A percentile compares a stretch with the other conserved stretches of the same genome.
phyloP scores from a whole-genome alignment of 805 yeast species.

The Candida takata region DNA sequence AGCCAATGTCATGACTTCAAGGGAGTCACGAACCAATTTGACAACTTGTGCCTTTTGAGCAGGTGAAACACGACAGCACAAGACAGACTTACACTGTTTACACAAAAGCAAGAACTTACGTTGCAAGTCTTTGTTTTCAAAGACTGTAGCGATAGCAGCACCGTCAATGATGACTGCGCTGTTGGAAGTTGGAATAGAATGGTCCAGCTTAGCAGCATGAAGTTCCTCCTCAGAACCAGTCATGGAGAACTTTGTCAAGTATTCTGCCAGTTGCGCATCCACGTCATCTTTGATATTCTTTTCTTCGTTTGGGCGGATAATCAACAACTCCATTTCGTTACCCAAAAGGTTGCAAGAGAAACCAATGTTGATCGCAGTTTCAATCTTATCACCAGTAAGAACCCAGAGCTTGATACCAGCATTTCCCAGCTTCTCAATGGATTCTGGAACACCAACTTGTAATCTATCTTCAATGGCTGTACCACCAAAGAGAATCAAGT shows the following conservation, averaged over 20 bases:
- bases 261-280: conserved; percentile 30
- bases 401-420: conserved; percentile 86
- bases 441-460: conserved; percentile 81
- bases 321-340: conserved; percentile 65
- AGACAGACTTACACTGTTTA: conserved; percentile 76
- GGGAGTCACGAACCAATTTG: conserved; percentile 58
- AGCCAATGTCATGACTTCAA: conserved; percentile 74
- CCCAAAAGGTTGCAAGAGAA: conserved; percentile 92
- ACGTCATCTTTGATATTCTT: conserved; percentile 3
- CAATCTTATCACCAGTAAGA: conserved; percentile 95
- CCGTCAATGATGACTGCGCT: conserved; percentile 74
- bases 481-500: conserved; percentile 64
- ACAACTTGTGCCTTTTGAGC: conserved; percentile 95
- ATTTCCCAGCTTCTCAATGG: conserved; percentile 58
- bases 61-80: conserved; percentile 97
- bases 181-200: conserved; percentile 61
- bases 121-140: conserved; percentile 31
- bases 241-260: conserved; percentile 43
- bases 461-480: conserved; percentile 85
- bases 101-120: conserved; percentile 63
- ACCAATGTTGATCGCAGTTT: conserved; percentile 96
- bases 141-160: conserved; percentile 55
- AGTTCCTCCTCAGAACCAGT: conserved; percentile 53
- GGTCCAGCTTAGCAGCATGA: conserved; percentile 44
- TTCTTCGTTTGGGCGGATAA: conserved; percentile 43